Percentiles rank a stretch among this genome's conserved stretches.
Conservation (phyloP, 2,329 filamentous ascomycete genomes). For the Colletotrichum gloeosporioides region DNA sequence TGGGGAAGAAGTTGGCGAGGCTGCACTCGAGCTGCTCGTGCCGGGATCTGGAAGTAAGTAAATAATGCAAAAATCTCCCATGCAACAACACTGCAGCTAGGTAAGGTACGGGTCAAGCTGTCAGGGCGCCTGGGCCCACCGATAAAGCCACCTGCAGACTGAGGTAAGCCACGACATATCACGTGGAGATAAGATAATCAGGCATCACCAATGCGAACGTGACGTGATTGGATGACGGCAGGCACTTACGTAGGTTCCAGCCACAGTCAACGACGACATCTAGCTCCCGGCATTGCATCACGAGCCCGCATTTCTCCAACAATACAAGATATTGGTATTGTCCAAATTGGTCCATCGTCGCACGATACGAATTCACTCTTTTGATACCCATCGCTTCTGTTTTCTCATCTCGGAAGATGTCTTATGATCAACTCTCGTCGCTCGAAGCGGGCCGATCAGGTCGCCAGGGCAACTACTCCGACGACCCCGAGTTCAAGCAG, state of each 20-base stretch:
- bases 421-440: conserved; percentile 85
- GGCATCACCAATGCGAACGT: neutral
- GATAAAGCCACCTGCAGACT: neutral
- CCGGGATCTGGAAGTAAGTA: conserved; percentile 28
- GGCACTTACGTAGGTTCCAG: conserved; percentile 19
- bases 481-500: conserved; percentile 90
- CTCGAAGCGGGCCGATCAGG: conserved; percentile 80
- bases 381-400: neutral
- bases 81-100: conserved; percentile 12
- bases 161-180: neutral
- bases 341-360: neutral
- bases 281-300: neutral
- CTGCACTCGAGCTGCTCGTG: conserved; percentile 19
- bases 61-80: conserved; percentile 24
- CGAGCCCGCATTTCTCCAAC: neutral
- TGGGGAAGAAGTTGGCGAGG: conserved; percentile 25
- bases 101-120: neutral
- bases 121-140: conserved; percentile 1
- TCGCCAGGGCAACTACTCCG: conserved; percentile 74
- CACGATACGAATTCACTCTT: neutral
- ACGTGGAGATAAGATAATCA: conserved; percentile 12
- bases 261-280: conserved; percentile 20
- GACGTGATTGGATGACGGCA: conserved; percentile 4
- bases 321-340: neutral
- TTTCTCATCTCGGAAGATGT: conserved; percentile 64